Evolutionary conservation across 106 monocot species (phyloP), one percentile per base, ranked within the genome.

Genomic region (Cymbidium sinense): DNA sequence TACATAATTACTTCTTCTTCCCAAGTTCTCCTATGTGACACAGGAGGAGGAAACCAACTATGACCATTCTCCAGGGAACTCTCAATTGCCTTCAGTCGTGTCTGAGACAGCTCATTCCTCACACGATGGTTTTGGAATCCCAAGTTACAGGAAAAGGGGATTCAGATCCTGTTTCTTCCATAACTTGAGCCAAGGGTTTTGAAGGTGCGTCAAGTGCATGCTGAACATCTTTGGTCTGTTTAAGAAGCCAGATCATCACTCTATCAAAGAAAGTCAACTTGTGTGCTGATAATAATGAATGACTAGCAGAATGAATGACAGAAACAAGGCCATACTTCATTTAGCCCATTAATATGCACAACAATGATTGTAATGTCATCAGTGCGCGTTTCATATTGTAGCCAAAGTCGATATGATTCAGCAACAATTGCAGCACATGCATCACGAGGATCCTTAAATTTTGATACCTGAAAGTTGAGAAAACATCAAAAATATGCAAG

Each of bases 351-450:
- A 79, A 95, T 77, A 85, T 95, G 98, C 50, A 89, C 98, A 80
- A 99, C 86, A 80, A 99, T 90, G 73, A 99, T 87, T 78, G 98
- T 99, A 79, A 99, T 99, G 75, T 99, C 98, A 87, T 99, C 98
- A 0, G 98, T 99, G 72, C 98, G 94, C 86, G 94, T 99, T 92
- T 99, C 98, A 74, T 92, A 95, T 73, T 99, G 94, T 72, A 99
- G 87, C 98, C 98, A 99, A 77, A 95, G 92, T 72, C 94, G 80
- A 79, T 99, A 99, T 37, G 98, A 94, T 79, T 99, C 98, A 28
- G 98, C 98, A 81, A 99, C 98, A 83, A 99, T 76, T 73, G 90
- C 98, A 58, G 94, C 94, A 83, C 98, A 99, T 76, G 94, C 98
- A 89, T 99, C 98, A 50, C 86, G 88, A 75, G 98, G 98, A 88